These are phyloP conservation scores for Schizosaccharomyces octosporus DNA, from an alignment of 805 yeast genomes.

Conservation along the genomic window DNA sequence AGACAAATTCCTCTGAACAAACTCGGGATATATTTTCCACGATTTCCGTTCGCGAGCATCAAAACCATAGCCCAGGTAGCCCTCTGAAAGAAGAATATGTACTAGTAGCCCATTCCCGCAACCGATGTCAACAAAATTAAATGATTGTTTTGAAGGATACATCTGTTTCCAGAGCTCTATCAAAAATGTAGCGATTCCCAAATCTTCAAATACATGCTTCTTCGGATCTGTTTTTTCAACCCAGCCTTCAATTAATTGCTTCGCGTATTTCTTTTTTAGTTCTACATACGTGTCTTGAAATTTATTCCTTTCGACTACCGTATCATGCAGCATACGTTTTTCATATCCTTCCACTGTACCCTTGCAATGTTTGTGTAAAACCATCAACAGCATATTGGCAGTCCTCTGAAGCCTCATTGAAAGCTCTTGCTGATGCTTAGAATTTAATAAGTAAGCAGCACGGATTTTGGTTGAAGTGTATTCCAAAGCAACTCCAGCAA, in stretches of 20 bases:
- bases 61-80: slow-evolving; percentile 58
- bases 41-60: slow-evolving; percentile 80
- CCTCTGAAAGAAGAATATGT: slow-evolving; percentile 50
- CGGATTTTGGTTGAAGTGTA: background rate
- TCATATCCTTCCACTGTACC: slow-evolving; percentile 71
- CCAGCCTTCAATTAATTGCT: slow-evolving; percentile 56
- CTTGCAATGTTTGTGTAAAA: slow-evolving; percentile 58
- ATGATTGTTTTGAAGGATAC: slow-evolving; percentile 13
- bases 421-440: background rate
- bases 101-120: slow-evolving; percentile 86
- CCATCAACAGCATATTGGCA: slow-evolving; percentile 53
- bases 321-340: slow-evolving; percentile 71
- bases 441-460: background rate
- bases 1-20: slow-evolving; percentile 29
- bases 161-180: slow-evolving; percentile 51
- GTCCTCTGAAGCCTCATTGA: slow-evolving; percentile 50
- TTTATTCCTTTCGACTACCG: slow-evolving; percentile 53
- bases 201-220: slow-evolving; percentile 88
- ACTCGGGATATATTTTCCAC: slow-evolving; percentile 54
- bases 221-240: slow-evolving; percentile 83
- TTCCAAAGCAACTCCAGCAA: slow-evolving; percentile 49
- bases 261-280: slow-evolving; percentile 62
- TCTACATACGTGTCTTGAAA: slow-evolving; percentile 65
- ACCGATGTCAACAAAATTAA: slow-evolving; percentile 70
- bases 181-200: slow-evolving; percentile 82